A percentile compares a stretch with the other conserved stretches of the same genome.
Conservation (phyloP, 2,329 filamentous ascomycete species). For the Pseudogymnoascus sp. region DNA sequence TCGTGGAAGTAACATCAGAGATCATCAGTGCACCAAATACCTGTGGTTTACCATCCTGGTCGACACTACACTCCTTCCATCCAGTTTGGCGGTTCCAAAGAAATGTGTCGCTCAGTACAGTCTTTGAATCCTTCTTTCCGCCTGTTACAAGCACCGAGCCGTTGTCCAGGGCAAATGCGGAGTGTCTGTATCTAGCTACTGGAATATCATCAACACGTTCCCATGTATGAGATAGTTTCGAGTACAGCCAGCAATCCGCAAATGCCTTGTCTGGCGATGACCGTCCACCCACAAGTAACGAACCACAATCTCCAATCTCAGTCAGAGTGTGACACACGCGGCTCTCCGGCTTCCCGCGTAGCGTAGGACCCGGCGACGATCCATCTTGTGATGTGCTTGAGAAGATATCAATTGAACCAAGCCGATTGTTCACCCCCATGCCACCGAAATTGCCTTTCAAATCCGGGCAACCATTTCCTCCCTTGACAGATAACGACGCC, state of each 20-base stretch:
- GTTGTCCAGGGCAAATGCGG: constrained; percentile 44
- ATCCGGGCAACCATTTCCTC: constrained; percentile 30
- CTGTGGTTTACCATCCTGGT: not conserved
- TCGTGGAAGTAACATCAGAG: not conserved
- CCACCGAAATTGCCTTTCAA: constrained; percentile 27
- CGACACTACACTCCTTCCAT: constrained; percentile 23
- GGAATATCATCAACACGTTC: constrained; percentile 58
- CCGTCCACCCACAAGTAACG: constrained; percentile 68
- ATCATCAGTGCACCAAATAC: not conserved
- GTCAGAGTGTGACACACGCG: constrained; percentile 75
- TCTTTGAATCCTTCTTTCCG: constrained; percentile 26
- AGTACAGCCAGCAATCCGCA: constrained; percentile 69
- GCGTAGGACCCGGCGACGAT: constrained; percentile 14
- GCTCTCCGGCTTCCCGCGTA: constrained; percentile 31
- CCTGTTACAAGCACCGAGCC: constrained; percentile 40
- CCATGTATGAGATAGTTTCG: constrained; percentile 51
- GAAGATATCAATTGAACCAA: constrained; percentile 42
- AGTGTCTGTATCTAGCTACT: constrained; percentile 68
- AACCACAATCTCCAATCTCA: constrained; percentile 48
- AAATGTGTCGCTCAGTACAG: constrained; percentile 18
- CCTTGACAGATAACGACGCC: constrained; percentile 39
- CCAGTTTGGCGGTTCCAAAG: constrained; percentile 26
- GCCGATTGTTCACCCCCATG: constrained; percentile 34
- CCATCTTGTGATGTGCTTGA: not conserved
- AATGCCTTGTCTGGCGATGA: constrained; percentile 65